Conservation (phyloP, 768 basidiomycete genomes). For the Pleurotus platypus region DNA sequence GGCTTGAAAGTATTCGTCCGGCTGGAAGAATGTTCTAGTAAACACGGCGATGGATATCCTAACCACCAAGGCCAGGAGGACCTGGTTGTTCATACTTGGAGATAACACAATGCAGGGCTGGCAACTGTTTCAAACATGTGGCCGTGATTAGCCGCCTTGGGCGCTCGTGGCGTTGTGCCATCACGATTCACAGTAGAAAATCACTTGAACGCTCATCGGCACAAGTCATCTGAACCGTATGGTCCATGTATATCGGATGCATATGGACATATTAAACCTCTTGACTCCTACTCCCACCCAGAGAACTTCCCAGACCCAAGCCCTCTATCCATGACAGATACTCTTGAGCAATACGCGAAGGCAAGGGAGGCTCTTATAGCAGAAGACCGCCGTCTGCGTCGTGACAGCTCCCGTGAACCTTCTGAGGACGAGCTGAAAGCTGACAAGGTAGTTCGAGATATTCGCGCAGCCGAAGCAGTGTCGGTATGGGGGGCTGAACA, state of each 20-base stretch:
- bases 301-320: too few relatives aligned
- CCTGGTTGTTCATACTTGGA: neutral
- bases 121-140: too few relatives aligned
- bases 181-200: too few relatives aligned
- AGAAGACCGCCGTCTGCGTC: slow-evolving; percentile 46
- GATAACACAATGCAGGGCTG: too few relatives aligned
- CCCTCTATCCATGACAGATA: neutral
- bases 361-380: slow-evolving; percentile 32
- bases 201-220: too few relatives aligned
- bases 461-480: slow-evolving; percentile 51
- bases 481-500: slow-evolving; percentile 59
- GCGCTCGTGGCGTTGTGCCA: too few relatives aligned
- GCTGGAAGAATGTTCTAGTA: slow-evolving; percentile 89
- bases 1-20: slow-evolving; percentile 95
- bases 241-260: neutral
- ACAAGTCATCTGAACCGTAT: slow-evolving; percentile 3
- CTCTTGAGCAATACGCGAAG: slow-evolving; percentile 24
- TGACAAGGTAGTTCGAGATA: slow-evolving; percentile 50
- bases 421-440: slow-evolving; percentile 45
- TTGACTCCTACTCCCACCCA: too few relatives aligned
- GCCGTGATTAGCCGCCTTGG: too few relatives aligned
- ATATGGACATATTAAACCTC: neutral
- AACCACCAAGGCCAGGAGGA: slow-evolving; percentile 36
- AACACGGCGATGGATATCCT: slow-evolving; percentile 62
- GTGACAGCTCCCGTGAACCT: slow-evolving; percentile 34